Percentiles rank a stretch among this genome's conserved stretches.
Evolutionary conservation across 208 protist genomes (phyloP).

Genomic region (Trypanosoma melophagium): DNA sequence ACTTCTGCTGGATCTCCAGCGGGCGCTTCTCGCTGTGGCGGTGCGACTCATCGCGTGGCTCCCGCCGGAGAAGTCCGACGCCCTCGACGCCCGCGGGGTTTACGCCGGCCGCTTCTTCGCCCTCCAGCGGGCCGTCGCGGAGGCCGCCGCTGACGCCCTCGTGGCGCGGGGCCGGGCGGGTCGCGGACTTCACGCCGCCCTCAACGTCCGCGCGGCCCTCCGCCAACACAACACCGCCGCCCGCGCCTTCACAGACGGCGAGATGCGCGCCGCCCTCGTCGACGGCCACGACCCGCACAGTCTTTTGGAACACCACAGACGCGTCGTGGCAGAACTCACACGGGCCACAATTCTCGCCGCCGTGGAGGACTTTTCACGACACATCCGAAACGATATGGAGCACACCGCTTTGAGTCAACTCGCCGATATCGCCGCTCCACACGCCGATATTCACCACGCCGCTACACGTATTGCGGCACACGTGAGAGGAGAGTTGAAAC

Average conservation of each 20-base stretch:
- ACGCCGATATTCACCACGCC: too few species aligned
- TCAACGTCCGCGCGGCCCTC: too few species aligned
- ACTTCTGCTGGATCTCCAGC: slow-evolving; percentile 12
- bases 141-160: slow-evolving; percentile 12
- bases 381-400: slow-evolving; percentile 3
- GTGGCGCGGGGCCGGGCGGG: slow-evolving; percentile 4
- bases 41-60: slow-evolving; percentile 8
- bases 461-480: too few species aligned
- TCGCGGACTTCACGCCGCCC: too few species aligned
- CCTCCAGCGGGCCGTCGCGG: slow-evolving; percentile 3
- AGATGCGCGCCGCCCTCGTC: too few species aligned
- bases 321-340: slow-evolving; percentile 16
- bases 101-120: slow-evolving; percentile 18
- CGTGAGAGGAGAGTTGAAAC: too few species aligned
- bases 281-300: not conserved
- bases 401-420: slow-evolving; percentile 13
- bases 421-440: not conserved
- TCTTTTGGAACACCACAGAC: slow-evolving; percentile 4
- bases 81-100: too few species aligned
- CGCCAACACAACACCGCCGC: too few species aligned
- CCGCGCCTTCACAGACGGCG: too few species aligned
- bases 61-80: not conserved
- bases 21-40: slow-evolving; percentile 8
- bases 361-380: slow-evolving; percentile 5
- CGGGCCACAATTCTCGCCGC: not conserved